phyloP scores from a whole-genome alignment of 179 eudicot species.

The Silene vulgaris region DNA sequence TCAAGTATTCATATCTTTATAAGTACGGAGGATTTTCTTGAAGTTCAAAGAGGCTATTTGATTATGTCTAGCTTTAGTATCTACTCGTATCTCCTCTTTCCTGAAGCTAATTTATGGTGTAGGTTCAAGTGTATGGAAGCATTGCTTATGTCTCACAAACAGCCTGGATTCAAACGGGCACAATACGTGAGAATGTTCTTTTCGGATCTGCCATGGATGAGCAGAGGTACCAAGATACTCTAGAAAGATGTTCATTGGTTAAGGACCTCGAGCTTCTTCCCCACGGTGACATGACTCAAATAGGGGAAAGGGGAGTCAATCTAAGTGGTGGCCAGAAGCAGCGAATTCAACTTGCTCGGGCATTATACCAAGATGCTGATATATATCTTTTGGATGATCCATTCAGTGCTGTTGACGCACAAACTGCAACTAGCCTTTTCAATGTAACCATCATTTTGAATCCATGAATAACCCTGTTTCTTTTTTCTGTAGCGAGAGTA shows the following conservation, averaged over 20 bases:
- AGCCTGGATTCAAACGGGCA: slow-evolving; percentile 84
- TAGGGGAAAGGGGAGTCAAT: slow-evolving; percentile 78
- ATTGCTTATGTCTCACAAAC: slow-evolving; percentile 69
- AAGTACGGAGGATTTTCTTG: neutral
- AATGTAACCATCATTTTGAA: slow-evolving; percentile 33
- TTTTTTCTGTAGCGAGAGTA: neutral
- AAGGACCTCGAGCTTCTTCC: slow-evolving; percentile 67
- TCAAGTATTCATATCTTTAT: neutral
- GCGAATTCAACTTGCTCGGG: slow-evolving; percentile 69
- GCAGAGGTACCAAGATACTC: slow-evolving; percentile 56
- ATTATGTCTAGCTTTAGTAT: neutral
- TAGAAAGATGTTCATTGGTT: slow-evolving; percentile 51
- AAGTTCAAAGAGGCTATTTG: neutral
- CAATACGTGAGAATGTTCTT: slow-evolving; percentile 61
- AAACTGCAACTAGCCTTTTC: slow-evolving; percentile 65
- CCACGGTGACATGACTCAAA: slow-evolving; percentile 65
- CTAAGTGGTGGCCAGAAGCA: slow-evolving; percentile 84
- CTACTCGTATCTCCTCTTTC: neutral
- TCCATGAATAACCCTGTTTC: neutral
- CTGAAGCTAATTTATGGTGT: neutral
- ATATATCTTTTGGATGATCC: slow-evolving; percentile 77
- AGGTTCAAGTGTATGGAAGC: slow-evolving; percentile 55
- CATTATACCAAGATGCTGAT: slow-evolving; percentile 67
- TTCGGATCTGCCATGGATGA: slow-evolving; percentile 52
- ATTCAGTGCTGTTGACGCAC: slow-evolving; percentile 83